Conservation (phyloP, 1,139 yeast species). For the Hanseniaspora gamundiae region DNA sequence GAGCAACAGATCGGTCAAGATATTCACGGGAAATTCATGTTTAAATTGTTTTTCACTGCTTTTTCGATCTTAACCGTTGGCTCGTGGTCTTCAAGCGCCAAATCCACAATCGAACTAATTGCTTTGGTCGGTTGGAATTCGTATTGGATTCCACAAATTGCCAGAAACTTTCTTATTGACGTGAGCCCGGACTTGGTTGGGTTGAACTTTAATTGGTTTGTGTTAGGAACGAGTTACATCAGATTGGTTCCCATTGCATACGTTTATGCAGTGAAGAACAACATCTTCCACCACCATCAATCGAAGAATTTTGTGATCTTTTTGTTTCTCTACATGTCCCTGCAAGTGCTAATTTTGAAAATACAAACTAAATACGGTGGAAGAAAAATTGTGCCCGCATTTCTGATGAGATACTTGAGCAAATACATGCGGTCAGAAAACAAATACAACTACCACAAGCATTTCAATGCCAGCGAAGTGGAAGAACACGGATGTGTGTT, state of each 20-base stretch:
- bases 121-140: conserved; percentile 47
- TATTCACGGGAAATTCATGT: conserved; percentile 51
- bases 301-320: conserved; percentile 36
- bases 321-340: conserved; percentile 37
- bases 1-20: conserved; percentile 50
- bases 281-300: conserved; percentile 42
- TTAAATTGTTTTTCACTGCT: conserved; percentile 44
- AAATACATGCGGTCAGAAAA: conserved; percentile 1
- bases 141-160: conserved; percentile 85
- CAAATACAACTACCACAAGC: conserved; percentile 5
- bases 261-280: conserved; percentile 35
- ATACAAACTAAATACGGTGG: conserved; percentile 52
- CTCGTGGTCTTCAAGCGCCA: conserved; percentile 49
- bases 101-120: conserved; percentile 47
- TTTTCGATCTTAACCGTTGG: conserved; percentile 46
- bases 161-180: conserved; percentile 2
- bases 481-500: conserved; percentile 3
- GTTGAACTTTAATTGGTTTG: conserved; percentile 29
- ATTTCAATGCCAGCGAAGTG: not conserved
- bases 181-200: not conserved
- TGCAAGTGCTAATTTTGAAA: conserved; percentile 35
- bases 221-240: conserved; percentile 51
- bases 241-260: conserved; percentile 58
- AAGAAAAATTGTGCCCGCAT: conserved; percentile 54
- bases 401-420: conserved; percentile 9